phyloP scores from a whole-genome alignment of 805 yeast species.

The Suhomyces vadensis region DNA sequence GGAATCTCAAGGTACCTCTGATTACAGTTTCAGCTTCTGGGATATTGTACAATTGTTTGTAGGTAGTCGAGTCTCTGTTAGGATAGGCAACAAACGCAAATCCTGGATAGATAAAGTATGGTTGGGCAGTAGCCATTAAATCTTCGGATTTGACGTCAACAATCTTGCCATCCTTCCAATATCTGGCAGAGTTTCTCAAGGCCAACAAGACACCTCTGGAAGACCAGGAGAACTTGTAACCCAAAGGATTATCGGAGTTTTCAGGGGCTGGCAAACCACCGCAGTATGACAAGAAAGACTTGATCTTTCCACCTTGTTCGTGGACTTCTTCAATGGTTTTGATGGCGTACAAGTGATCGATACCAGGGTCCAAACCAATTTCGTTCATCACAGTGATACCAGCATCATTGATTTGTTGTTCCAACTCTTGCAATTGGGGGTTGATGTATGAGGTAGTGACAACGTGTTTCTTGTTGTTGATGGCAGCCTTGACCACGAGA shows the following conservation, averaged over 20 bases:
- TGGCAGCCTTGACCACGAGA: slow-evolving; percentile 88
- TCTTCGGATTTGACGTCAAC: slow-evolving; percentile 83
- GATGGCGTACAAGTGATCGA: slow-evolving; percentile 97
- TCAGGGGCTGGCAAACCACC: slow-evolving; percentile 99
- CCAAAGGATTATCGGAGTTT: slow-evolving; percentile 95
- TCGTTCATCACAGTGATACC: slow-evolving; percentile 98
- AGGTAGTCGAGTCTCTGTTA: slow-evolving; percentile 95
- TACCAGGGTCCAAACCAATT: slow-evolving; percentile 98
- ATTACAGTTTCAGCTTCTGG: slow-evolving; percentile 97
- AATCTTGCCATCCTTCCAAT: slow-evolving; percentile 81
- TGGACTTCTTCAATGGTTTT: slow-evolving; percentile 98
- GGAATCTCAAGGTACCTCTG: slow-evolving; percentile 96
- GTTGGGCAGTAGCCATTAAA: slow-evolving; percentile 91
- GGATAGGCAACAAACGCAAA: slow-evolving; percentile 94
- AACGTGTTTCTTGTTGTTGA: slow-evolving; percentile 78
- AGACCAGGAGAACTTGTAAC: slow-evolving; percentile 99
- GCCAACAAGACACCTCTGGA: slow-evolving; percentile 97
- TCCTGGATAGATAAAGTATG: slow-evolving; percentile 95
- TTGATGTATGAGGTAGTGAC: slow-evolving; percentile 97
- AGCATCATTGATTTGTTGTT: slow-evolving; percentile 84
- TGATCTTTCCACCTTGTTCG: slow-evolving; percentile 85
- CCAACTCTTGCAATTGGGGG: slow-evolving; percentile 84
- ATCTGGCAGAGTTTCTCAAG: slow-evolving; percentile 88
- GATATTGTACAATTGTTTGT: slow-evolving; percentile 86
- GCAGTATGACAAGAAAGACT: slow-evolving; percentile 92